Percentiles rank a stretch among this genome's conserved stretches.
Evolutionary conservation across 108 stramenopile genomes (phyloP).

Genomic region (Fragilaria crotonensis): DNA sequence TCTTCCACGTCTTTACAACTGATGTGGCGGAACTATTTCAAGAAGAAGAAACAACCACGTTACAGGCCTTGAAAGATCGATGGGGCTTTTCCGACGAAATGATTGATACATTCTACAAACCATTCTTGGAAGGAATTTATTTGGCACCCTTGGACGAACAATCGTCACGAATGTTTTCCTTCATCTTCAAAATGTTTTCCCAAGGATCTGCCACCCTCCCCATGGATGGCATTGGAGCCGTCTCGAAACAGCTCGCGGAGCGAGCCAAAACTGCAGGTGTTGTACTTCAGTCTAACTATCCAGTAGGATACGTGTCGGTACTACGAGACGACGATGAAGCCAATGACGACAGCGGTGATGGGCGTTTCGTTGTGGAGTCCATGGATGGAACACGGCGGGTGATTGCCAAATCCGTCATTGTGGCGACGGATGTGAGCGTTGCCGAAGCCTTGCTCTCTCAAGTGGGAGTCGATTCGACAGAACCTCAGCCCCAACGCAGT

Average conservation of each 20-base stretch:
- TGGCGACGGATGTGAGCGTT: constrained; percentile 63
- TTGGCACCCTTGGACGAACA: constrained; percentile 60
- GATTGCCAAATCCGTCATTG: constrained; percentile 45
- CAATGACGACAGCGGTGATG: constrained; percentile 15
- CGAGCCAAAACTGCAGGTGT: constrained; percentile 45
- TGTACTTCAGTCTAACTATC: constrained; percentile 16
- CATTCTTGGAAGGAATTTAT: constrained; percentile 84
- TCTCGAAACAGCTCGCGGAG: constrained; percentile 51
- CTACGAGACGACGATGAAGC: too few species aligned
- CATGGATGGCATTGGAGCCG: constrained; percentile 61
- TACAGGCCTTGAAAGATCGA: constrained; percentile 39
- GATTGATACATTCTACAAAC: constrained; percentile 61
- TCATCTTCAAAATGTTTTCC: constrained; percentile 83
- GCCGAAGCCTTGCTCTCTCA: constrained; percentile 46
- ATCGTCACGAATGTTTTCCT: constrained; percentile 82
- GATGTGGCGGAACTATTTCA: constrained; percentile 61
- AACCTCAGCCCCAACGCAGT: constrained; percentile 41
- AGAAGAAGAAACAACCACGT: constrained; percentile 63
- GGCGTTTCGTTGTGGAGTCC: constrained; percentile 3
- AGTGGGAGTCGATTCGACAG: constrained; percentile 27
- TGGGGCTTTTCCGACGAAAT: constrained; percentile 73
- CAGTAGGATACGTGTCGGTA: constrained; percentile 19
- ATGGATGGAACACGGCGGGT: constrained; percentile 6
- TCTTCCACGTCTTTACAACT: constrained; percentile 46
- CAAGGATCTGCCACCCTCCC: constrained; percentile 68